phyloP scores from a whole-genome alignment of 1,284 basidiomycete genomes.

The Inonotus obliquus region DNA sequence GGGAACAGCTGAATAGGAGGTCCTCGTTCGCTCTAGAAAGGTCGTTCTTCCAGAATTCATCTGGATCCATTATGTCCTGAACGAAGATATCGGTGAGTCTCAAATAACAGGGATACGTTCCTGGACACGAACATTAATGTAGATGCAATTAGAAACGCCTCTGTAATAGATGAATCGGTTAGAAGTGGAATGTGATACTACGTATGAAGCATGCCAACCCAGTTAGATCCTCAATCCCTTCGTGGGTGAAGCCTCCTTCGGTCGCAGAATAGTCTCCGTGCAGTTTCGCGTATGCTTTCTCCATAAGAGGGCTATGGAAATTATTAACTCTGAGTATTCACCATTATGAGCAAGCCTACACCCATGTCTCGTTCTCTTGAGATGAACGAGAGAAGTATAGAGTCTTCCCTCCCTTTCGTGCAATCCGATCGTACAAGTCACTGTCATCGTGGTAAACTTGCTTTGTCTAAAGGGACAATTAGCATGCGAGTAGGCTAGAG shows the following conservation, averaged over 20 bases:
- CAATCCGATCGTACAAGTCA: slow-evolving; percentile 39
- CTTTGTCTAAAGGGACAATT: slow-evolving; percentile 21
- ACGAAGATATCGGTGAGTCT: not conserved
- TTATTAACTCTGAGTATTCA: not conserved
- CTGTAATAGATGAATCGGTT: slow-evolving; percentile 24
- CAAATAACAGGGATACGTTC: not conserved
- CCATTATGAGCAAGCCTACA: slow-evolving; percentile 22
- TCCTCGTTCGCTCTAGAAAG: slow-evolving; percentile 35
- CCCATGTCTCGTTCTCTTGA: slow-evolving; percentile 45
- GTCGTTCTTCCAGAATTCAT: slow-evolving; percentile 26
- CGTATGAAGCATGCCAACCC: slow-evolving; percentile 29
- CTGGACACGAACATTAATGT: slow-evolving; percentile 31
- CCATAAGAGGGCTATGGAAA: slow-evolving; percentile 37
- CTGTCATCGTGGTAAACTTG: slow-evolving; percentile 45
- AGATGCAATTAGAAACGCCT: slow-evolving; percentile 39
- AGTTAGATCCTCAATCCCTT: slow-evolving; percentile 47
- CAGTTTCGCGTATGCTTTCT: slow-evolving; percentile 53
- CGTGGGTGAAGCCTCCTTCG: slow-evolving; percentile 35
- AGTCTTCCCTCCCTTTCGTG: slow-evolving; percentile 41
- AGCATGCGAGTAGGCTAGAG: no score
- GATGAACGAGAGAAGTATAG: slow-evolving; percentile 49
- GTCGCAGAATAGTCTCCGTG: slow-evolving; percentile 44
- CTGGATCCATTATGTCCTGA: slow-evolving; percentile 26
- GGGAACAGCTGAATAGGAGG: slow-evolving; percentile 42
- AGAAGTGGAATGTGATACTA: not conserved